phyloP scores from a whole-genome alignment of 257 asterid species.

The Avicennia marina region DNA sequence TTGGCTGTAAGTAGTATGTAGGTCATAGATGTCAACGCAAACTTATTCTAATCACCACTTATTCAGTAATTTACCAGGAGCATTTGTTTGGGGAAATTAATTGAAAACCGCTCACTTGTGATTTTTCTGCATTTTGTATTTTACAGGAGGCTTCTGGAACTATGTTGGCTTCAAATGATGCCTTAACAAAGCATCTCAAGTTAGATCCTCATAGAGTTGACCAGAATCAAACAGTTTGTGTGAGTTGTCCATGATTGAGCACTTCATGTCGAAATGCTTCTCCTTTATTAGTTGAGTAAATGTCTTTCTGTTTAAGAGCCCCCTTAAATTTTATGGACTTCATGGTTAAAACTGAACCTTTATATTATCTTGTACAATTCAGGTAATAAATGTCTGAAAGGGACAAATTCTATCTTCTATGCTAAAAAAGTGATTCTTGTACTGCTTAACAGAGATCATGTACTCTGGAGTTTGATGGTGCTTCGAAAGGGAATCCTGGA shows the following conservation, averaged over 20 bases:
- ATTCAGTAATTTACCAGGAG: conserved; percentile 1
- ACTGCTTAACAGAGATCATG: conserved; percentile 22
- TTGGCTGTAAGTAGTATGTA: neutral
- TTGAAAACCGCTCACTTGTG: neutral
- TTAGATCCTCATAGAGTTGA: conserved; percentile 28
- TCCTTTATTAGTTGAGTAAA: conserved; percentile 1
- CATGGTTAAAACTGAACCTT: too few relatives aligned
- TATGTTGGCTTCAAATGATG: conserved; percentile 21
- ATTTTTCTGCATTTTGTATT: neutral
- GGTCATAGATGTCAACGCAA: conserved; percentile 3
- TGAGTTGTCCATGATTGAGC: conserved; percentile 24
- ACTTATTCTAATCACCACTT: too few relatives aligned
- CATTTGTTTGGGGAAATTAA: too few relatives aligned
- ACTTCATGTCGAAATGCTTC: neutral
- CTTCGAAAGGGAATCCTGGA: conserved; percentile 56
- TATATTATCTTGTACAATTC: too few relatives aligned
- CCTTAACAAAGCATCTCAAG: conserved; percentile 34
- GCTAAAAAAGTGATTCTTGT: conserved; percentile 1
- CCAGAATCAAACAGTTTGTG: conserved; percentile 32
- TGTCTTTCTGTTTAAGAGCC: neutral
- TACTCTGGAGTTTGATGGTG: conserved; percentile 46
- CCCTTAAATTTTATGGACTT: neutral
- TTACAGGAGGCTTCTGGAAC: conserved; percentile 34
- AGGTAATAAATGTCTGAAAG: conserved; percentile 4
- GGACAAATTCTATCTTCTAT: neutral